A percentile compares a stretch with the other conserved stretches of the same genome.
phyloP scores from a whole-genome alignment of 2,329 filamentous ascomycete species.

The Fulvia fulva region DNA sequence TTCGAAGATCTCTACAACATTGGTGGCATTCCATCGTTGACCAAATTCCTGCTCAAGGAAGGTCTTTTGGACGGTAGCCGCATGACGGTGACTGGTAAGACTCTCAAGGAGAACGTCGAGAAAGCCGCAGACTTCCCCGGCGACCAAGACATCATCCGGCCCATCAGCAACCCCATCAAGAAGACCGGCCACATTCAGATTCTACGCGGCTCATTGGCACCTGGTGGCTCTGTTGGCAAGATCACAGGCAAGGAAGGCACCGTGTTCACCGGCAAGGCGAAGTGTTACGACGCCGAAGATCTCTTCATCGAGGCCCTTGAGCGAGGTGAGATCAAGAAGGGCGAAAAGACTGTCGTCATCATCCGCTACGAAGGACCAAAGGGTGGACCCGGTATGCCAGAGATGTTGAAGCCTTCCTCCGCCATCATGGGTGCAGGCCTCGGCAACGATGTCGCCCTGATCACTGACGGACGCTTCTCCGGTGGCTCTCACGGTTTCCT shows the following conservation, averaged over 20 bases:
- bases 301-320: slow-evolving; percentile 66
- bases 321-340: slow-evolving; percentile 65
- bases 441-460: slow-evolving; percentile 67
- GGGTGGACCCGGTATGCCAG: slow-evolving; percentile 70
- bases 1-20: slow-evolving; percentile 58
- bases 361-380: slow-evolving; percentile 73
- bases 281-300: slow-evolving; percentile 67
- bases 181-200: slow-evolving; percentile 69
- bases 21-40: slow-evolving; percentile 47
- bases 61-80: slow-evolving; percentile 46
- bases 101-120: slow-evolving; percentile 48
- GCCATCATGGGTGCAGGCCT: slow-evolving; percentile 72
- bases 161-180: slow-evolving; percentile 67
- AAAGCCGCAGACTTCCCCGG: slow-evolving; percentile 60
- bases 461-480: slow-evolving; percentile 72
- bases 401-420: slow-evolving; percentile 69
- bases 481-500: slow-evolving; percentile 83
- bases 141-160: slow-evolving; percentile 67
- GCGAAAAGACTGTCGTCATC: slow-evolving; percentile 71
- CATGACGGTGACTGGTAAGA: slow-evolving; percentile 51
- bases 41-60: slow-evolving; percentile 49
- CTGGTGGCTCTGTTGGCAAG: slow-evolving; percentile 68
- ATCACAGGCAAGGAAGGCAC: slow-evolving; percentile 74
- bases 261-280: slow-evolving; percentile 64
- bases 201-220: slow-evolving; percentile 64